Evolutionary conservation across 441 rosid species (phyloP).

Genomic region (Cnidoscolus chayamansa): DNA sequence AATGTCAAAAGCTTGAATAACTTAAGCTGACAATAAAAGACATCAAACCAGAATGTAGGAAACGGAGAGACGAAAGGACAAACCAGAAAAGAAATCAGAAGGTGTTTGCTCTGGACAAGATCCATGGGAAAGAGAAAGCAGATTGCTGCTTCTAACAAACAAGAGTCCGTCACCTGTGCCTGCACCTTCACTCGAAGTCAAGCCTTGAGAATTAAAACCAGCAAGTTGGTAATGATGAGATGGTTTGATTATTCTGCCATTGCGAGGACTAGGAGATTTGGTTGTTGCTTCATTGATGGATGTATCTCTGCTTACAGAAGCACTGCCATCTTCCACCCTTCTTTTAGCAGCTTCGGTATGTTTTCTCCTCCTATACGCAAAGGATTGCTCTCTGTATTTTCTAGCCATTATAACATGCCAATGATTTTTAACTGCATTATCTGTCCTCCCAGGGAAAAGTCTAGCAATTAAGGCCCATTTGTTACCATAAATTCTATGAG

Average conservation of each 20-base stretch:
- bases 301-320: conserved; percentile 6
- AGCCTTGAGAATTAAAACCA: conserved; percentile 7
- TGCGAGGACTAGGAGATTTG: background rate
- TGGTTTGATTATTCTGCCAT: conserved; percentile 14
- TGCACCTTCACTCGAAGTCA: conserved; percentile 1
- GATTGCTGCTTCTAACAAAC: conserved; percentile 25
- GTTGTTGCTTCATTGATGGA: background rate
- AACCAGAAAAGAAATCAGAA: conserved; percentile 45
- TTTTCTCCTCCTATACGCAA: conserved; percentile 44
- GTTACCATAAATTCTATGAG: conserved; percentile 61
- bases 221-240: conserved; percentile 9
- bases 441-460: conserved; percentile 63
- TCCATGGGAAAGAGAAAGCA: conserved; percentile 17
- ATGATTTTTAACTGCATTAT: conserved; percentile 67
- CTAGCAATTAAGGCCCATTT: conserved; percentile 69
- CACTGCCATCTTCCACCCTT: conserved; percentile 27
- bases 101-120: conserved; percentile 23
- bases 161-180: conserved; percentile 18
- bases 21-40: too few relatives aligned
- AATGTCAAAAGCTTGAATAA: background rate
- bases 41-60: background rate
- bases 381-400: conserved; percentile 49
- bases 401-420: conserved; percentile 77
- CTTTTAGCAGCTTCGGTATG: conserved; percentile 25
- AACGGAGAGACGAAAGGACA: conserved; percentile 3